phyloP scores from a whole-genome alignment of 2,329 filamentous ascomycete species.

The Botryotinia convoluta region DNA sequence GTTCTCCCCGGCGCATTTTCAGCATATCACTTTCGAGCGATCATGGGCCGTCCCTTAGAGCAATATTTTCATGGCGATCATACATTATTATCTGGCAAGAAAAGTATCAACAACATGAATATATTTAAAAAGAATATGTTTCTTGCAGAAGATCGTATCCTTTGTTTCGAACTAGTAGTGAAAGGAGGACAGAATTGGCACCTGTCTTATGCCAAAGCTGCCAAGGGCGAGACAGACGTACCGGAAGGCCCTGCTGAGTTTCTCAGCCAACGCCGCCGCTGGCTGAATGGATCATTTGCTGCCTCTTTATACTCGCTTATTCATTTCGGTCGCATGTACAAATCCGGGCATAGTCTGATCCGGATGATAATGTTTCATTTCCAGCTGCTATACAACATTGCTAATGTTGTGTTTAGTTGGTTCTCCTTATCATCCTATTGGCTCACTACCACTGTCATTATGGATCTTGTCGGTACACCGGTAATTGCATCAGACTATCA shows the following conservation, averaged over 20 bases:
- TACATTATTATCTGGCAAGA: constrained; percentile 92
- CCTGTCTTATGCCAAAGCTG: constrained; percentile 96
- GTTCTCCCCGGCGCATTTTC: constrained; percentile 99
- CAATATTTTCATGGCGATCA: constrained; percentile 99
- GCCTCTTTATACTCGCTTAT: constrained; percentile 95
- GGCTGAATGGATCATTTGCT: constrained; percentile 98
- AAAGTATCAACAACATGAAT: constrained; percentile 99
- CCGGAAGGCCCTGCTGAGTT: constrained; percentile 96
- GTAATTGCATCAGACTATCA: constrained; percentile 49
- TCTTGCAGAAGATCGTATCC: constrained; percentile 99
- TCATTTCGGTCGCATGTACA: constrained; percentile 97
- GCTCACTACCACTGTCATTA: constrained; percentile 94
- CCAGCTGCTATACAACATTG: constrained; percentile 92
- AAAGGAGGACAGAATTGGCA: constrained; percentile 99
- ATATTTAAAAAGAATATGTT: constrained; percentile 99
- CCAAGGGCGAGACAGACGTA: constrained; percentile 98
- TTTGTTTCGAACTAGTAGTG: constrained; percentile 97
- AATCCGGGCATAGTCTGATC: constrained; percentile 92
- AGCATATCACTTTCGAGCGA: constrained; percentile 94
- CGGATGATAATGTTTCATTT: constrained; percentile 99
- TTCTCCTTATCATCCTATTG: constrained; percentile 89
- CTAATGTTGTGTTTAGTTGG: constrained; percentile 88
- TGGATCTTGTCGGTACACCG: constrained; percentile 87
- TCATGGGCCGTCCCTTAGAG: constrained; percentile 94
- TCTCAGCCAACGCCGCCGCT: constrained; percentile 95